Base-by-base conservation (phyloP, 345 rosid genomes). In the Cardamine chenopodiifolia region DNA sequence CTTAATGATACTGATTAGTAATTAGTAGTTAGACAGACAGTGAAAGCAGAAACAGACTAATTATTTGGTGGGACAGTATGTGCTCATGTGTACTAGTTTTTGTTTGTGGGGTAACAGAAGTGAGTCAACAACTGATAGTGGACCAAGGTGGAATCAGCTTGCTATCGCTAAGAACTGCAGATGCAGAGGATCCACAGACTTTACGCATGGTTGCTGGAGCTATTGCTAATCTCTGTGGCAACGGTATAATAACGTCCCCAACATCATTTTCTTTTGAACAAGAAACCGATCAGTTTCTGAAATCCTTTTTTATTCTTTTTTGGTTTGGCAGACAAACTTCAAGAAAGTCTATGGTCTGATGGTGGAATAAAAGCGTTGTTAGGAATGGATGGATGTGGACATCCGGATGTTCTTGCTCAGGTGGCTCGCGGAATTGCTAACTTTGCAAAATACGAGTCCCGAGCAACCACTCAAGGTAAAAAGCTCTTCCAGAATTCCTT, bases 191-290 rank as follows among this genome's bases (percentile, higher is more conserved):
- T 89, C 92, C 96, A 64, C 97, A 92, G 78, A 92, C 98, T 17
- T 85, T 95, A 45, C 90, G 98, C 73, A 92, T 95, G 99, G 89
- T 95, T 64, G 98, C 99, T 74, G 99, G 99, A 58, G 99, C 99
- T 68, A 82, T 92, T 31, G 99, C 99, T 61, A 95, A 95, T 81
- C 87, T 95, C 66, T 96, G 99, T 60, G 99, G 98, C 76, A 96
- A 96, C 55, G 99, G 99, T 96, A 89, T 18, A 56, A 9, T 14
- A 62, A 71, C n/a, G n/a, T n/a, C n/a, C n/a, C n/a, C n/a, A n/a
- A n/a, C n/a, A n/a, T 60, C 18, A 29, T 52, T 59, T 42, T 47
- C 19, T 48, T 23, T 68, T 60, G 20, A 7, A 29, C 22, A 66
- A n/a, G 35, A 34, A 23, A 56, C 28, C 2, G 31, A 53, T 13